These are phyloP conservation scores for Silene conica DNA, from an alignment of 148 eudicot genomes.

Conservation along the genomic window DNA sequence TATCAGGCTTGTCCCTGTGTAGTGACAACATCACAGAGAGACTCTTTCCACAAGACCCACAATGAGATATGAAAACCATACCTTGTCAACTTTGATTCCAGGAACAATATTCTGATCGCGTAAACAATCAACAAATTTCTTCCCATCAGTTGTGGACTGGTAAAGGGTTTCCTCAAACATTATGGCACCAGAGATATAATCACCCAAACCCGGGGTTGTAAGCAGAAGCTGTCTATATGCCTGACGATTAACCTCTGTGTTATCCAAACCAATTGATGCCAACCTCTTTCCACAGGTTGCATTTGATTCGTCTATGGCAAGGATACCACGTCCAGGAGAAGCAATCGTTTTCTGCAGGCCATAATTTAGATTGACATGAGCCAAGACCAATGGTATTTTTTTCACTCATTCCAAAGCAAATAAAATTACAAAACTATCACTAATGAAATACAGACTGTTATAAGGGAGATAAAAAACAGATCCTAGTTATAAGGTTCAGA, in stretches of 20 bases:
- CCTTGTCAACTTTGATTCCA: slow-evolving; percentile 97
- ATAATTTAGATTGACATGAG: neutral
- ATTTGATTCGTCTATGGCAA: slow-evolving; percentile 94
- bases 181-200: slow-evolving; percentile 89
- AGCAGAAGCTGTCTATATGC: slow-evolving; percentile 84
- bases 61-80: neutral
- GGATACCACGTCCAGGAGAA: slow-evolving; percentile 94
- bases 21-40: too few relatives aligned
- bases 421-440: neutral
- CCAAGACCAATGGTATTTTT: neutral
- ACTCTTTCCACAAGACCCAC: too few relatives aligned
- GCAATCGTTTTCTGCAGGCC: slow-evolving; percentile 68
- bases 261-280: slow-evolving; percentile 88
- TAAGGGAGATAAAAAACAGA: neutral
- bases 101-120: slow-evolving; percentile 73
- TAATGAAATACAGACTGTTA: neutral
- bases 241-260: slow-evolving; percentile 78
- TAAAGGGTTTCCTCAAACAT: slow-evolving; percentile 92
- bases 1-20: too few relatives aligned
- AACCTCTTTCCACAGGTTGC: slow-evolving; percentile 93
- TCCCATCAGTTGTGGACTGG: slow-evolving; percentile 92
- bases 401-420: neutral
- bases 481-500: too few relatives aligned
- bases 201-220: slow-evolving; percentile 88
- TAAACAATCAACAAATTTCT: slow-evolving; percentile 72